Conservation (phyloP, 73 alveolate species). For the Diophrys sp. region DNA sequence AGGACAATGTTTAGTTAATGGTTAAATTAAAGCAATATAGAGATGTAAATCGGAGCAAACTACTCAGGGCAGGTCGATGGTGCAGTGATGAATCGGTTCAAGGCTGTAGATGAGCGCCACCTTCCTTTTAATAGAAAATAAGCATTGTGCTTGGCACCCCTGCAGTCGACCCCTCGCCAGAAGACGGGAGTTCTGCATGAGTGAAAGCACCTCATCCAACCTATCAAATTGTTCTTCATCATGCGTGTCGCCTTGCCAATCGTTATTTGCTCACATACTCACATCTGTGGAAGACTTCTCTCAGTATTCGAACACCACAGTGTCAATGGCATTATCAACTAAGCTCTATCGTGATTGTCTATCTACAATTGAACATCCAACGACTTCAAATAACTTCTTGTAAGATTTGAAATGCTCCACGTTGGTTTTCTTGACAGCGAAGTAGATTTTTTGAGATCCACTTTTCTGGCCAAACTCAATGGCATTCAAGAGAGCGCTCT, state of each 20-base stretch:
- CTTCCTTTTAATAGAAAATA: background rate
- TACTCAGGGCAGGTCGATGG: no score
- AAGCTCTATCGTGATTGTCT: background rate
- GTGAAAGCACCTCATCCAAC: background rate
- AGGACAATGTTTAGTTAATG: no score
- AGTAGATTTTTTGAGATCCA: background rate
- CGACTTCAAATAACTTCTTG: background rate
- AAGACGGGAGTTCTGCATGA: background rate
- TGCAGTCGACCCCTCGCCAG: constrained; percentile 3
- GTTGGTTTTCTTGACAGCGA: background rate
- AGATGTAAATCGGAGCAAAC: no score
- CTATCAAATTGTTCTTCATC: background rate
- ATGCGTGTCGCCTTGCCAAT: background rate
- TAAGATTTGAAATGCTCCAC: background rate
- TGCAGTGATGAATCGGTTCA: no score
- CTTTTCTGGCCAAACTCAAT: background rate
- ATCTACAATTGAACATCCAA: background rate
- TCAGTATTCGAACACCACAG: background rate
- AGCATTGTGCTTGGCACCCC: constrained; percentile 1
- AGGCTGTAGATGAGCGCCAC: background rate
- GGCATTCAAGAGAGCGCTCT: background rate
- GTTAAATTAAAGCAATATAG: no score
- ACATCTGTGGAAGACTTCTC: background rate
- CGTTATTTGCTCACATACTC: background rate
- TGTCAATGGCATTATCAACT: background rate